Percentiles rank a stretch among this genome's conserved stretches.
phyloP scores from a whole-genome alignment of 805 yeast genomes.

The Kodamaea kaohsiungensis region DNA sequence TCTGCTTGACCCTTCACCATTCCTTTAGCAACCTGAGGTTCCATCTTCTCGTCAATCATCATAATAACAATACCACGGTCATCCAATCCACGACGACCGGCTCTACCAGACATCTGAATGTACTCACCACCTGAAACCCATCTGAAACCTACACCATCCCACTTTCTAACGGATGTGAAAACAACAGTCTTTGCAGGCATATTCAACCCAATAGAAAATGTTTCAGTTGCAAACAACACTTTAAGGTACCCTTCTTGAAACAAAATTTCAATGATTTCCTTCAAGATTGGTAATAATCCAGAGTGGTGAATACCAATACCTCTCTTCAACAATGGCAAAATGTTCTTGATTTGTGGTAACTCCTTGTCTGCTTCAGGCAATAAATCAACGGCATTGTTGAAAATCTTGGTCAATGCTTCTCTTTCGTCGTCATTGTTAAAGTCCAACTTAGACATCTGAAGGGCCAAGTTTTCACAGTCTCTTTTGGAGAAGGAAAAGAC shows the following conservation, averaged over 20 bases:
- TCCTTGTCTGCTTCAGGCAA: constrained; percentile 90
- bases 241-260: constrained; percentile 96
- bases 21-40: constrained; percentile 98
- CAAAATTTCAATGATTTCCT: constrained; percentile 92
- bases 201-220: constrained; percentile 95
- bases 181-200: constrained; percentile 99
- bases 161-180: constrained; percentile 93
- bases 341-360: constrained; percentile 91
- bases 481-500: constrained; percentile 97
- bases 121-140: constrained; percentile 99
- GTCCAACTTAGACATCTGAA: constrained; percentile 94
- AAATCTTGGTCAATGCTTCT: constrained; percentile 85
- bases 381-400: constrained; percentile 83
- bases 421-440: constrained; percentile 94
- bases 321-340: constrained; percentile 82
- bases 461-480: constrained; percentile 92
- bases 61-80: constrained; percentile 98
- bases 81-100: constrained; percentile 99
- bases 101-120: constrained; percentile 99
- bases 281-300: constrained; percentile 88
- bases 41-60: constrained; percentile 99
- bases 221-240: constrained; percentile 96
- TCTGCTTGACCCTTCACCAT: constrained; percentile 99
- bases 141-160: constrained; percentile 97
- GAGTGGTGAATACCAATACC: constrained; percentile 99